Conservation (phyloP, 805 yeast genomes). For the Saturnispora sekii region DNA sequence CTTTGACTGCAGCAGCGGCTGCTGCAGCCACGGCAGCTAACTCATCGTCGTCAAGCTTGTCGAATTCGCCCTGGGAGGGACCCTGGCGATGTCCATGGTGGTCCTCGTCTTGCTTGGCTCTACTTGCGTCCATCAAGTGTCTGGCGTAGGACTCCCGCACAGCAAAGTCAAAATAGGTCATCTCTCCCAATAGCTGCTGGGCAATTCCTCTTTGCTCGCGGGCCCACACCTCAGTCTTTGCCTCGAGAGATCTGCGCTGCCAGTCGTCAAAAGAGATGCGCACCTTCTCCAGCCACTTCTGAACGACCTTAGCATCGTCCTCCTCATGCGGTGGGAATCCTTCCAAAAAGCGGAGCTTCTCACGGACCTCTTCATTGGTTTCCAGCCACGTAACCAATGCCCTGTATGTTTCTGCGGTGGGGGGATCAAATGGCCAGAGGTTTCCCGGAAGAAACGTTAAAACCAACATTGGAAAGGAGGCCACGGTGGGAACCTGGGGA, state of each 20-base stretch:
- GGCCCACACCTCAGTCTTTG: slow-evolving; percentile 34
- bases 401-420: slow-evolving; percentile 36
- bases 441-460: slow-evolving; percentile 35
- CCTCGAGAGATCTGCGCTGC: slow-evolving; percentile 28
- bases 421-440: slow-evolving; percentile 46
- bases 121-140: slow-evolving; percentile 17
- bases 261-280: slow-evolving; percentile 38
- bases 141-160: slow-evolving; percentile 32
- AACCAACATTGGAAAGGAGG: slow-evolving; percentile 42
- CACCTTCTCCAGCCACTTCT: slow-evolving; percentile 26
- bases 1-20: slow-evolving; percentile 19
- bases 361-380: slow-evolving; percentile 15
- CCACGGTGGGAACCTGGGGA: slow-evolving; percentile 33
- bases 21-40: slow-evolving; percentile 28
- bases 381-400: slow-evolving; percentile 20
- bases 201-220: slow-evolving; percentile 36
- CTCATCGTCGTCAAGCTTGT: slow-evolving; percentile 17
- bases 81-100: neutral
- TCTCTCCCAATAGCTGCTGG: slow-evolving; percentile 32
- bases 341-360: slow-evolving; percentile 15
- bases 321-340: neutral
- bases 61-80: slow-evolving; percentile 1
- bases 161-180: slow-evolving; percentile 35
- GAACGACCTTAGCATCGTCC: slow-evolving; percentile 14
- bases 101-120: slow-evolving; percentile 4